Evolutionary conservation across 495 filamentous ascomycete species (phyloP).

Genomic region (Chaetomium fimeti): DNA sequence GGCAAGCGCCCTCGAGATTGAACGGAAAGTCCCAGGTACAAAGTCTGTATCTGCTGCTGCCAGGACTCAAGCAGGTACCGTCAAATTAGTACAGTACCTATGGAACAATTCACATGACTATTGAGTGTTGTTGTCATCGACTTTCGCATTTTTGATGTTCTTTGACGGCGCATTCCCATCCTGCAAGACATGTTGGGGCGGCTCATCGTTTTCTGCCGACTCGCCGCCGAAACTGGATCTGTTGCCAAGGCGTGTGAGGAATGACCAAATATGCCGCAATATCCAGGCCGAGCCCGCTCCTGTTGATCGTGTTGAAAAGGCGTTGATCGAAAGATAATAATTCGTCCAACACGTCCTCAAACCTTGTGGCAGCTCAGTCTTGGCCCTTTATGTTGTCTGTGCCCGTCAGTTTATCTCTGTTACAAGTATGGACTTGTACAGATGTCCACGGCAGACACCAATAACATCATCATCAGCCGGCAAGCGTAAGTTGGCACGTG

Average conservation of each 20-base stretch:
- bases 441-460: too few relatives aligned
- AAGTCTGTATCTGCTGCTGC: neutral
- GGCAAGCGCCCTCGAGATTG: neutral
- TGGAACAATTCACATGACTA: neutral
- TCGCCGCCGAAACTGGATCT: neutral
- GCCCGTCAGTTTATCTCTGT: neutral
- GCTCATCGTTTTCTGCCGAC: neutral
- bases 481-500: neutral
- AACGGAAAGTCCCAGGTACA: neutral
- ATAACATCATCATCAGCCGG: too few relatives aligned
- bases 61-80: neutral
- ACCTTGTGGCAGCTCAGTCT: neutral
- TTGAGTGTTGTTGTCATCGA: neutral
- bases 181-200: neutral
- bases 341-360: neutral
- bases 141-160: neutral
- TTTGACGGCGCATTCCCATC: neutral
- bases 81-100: neutral
- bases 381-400: neutral
- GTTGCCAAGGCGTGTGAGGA: conserved; percentile 30
- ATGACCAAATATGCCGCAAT: conserved; percentile 32
- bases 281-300: conserved; percentile 26
- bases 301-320: neutral
- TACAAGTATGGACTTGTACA: too few relatives aligned
- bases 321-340: neutral